These are phyloP conservation scores for Spiraea crenata DNA, from an alignment of 331 rosid genomes.

Conservation along the genomic window DNA sequence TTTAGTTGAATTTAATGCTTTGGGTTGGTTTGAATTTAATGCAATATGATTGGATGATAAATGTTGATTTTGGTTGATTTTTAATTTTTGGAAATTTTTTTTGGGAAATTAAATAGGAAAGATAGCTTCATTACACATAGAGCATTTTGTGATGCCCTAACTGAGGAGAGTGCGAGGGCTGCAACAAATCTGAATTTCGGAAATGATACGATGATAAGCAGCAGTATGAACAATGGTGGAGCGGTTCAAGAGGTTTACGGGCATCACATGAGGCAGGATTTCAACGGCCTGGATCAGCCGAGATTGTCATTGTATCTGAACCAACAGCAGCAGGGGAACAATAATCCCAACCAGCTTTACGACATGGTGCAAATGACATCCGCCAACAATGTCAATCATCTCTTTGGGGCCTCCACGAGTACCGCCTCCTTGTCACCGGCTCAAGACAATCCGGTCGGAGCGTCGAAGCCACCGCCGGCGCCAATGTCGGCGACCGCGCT, in stretches of 20 bases:
- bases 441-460: constrained; percentile 27
- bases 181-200: constrained; percentile 56
- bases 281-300: constrained; percentile 37
- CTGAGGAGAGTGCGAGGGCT: constrained; percentile 80
- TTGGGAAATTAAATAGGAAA: constrained; percentile 43
- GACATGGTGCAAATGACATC: constrained; percentile 56
- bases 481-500: constrained; percentile 90
- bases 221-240: constrained; percentile 30
- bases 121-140: constrained; percentile 94
- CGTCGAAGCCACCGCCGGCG: constrained; percentile 21
- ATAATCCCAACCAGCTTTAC: constrained; percentile 23
- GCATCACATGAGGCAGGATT: constrained; percentile 36
- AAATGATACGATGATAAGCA: constrained; percentile 36
- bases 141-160: constrained; percentile 92
- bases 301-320: constrained; percentile 64
- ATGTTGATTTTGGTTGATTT: constrained; percentile 12
- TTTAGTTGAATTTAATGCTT: neutral
- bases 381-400: constrained; percentile 2
- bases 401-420: constrained; percentile 36
- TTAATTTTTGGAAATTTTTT: neutral
- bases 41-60: constrained; percentile 30
- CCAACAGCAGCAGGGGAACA: constrained; percentile 47
- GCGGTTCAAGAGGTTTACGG: constrained; percentile 32
- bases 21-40: constrained; percentile 28
- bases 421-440: constrained; percentile 46